phyloP scores from a whole-genome alignment of 768 basidiomycete species.

The Leccinum ochraceum region DNA sequence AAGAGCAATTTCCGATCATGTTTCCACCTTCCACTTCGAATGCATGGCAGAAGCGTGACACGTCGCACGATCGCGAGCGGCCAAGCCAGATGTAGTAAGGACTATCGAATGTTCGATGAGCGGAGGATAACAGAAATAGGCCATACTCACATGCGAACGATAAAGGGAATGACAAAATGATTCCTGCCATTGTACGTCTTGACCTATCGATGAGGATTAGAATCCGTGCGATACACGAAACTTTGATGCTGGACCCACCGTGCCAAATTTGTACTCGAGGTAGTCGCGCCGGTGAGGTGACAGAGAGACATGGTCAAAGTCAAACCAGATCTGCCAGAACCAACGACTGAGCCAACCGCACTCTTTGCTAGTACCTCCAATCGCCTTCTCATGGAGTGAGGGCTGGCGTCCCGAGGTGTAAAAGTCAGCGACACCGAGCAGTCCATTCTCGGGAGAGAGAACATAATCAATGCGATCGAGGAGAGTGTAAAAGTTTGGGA shows the following conservation, averaged over 20 bases:
- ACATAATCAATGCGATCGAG: slow-evolving; percentile 69
- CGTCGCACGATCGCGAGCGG: slow-evolving; percentile 61
- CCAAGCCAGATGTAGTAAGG: slow-evolving; percentile 80
- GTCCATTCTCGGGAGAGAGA: slow-evolving; percentile 56
- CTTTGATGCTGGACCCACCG: slow-evolving; percentile 39
- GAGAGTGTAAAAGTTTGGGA: slow-evolving; percentile 63
- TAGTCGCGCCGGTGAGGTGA: slow-evolving; percentile 65
- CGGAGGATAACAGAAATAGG: not conserved
- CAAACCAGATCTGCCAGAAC: slow-evolving; percentile 80
- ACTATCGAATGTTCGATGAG: slow-evolving; percentile 28
- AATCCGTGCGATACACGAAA: not conserved
- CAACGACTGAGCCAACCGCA: slow-evolving; percentile 67
- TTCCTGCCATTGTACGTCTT: slow-evolving; percentile 76
- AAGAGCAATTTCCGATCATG: slow-evolving; percentile 50
- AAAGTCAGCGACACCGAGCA: slow-evolving; percentile 74
- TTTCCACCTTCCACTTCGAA: slow-evolving; percentile 69
- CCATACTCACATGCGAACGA: slow-evolving; percentile 57
- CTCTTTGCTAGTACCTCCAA: slow-evolving; percentile 61
- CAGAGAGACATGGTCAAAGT: slow-evolving; percentile 54
- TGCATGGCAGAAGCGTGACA: slow-evolving; percentile 53
- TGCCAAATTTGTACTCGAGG: slow-evolving; percentile 78
- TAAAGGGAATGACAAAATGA: slow-evolving; percentile 63
- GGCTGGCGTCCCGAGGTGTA: slow-evolving; percentile 60
- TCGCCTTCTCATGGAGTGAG: slow-evolving; percentile 58
- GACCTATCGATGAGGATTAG: slow-evolving; percentile 33